phyloP scores from a whole-genome alignment of 208 protist genomes.

The Trypanosoma platydactyli region DNA sequence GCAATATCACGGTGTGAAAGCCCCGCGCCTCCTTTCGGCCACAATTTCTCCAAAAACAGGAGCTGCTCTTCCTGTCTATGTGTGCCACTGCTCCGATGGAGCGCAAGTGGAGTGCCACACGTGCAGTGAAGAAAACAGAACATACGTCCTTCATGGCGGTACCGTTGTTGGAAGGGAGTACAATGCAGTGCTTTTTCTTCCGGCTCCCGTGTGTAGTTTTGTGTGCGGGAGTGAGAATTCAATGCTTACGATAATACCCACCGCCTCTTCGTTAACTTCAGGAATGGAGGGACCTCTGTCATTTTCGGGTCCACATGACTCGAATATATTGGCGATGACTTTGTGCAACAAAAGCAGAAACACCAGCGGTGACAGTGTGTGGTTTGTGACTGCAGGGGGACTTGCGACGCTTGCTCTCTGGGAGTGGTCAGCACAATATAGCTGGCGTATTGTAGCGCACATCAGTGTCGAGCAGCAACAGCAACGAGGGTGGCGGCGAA shows the following conservation, averaged over 20 bases:
- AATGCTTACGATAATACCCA: slow-evolving; percentile 34
- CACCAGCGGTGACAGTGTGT: slow-evolving; percentile 8
- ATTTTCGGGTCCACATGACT: slow-evolving; percentile 64
- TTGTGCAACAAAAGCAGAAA: slow-evolving; percentile 15
- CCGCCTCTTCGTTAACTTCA: not conserved
- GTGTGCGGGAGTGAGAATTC: slow-evolving; percentile 73
- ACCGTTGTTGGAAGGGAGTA: slow-evolving; percentile 66
- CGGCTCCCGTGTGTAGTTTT: slow-evolving; percentile 26
- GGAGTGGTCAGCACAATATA: slow-evolving; percentile 28
- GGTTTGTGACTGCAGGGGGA: slow-evolving; percentile 66
- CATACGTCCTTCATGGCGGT: slow-evolving; percentile 35
- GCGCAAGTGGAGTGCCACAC: slow-evolving; percentile 22
- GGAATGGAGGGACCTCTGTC: slow-evolving; percentile 24
- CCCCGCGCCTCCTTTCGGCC: slow-evolving; percentile 53
- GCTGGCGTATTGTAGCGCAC: slow-evolving; percentile 33
- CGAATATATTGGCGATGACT: slow-evolving; percentile 69
- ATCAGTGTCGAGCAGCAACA: not conserved
- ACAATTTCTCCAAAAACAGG: slow-evolving; percentile 8
- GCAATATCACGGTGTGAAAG: slow-evolving; percentile 43
- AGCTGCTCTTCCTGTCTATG: slow-evolving; percentile 14
- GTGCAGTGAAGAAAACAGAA: slow-evolving; percentile 12
- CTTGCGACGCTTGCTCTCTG: slow-evolving; percentile 47
- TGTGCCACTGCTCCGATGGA: slow-evolving; percentile 75
- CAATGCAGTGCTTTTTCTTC: slow-evolving; percentile 50
- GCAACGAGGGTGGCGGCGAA: not conserved